A percentile compares a stretch with the other conserved stretches of the same genome.
phyloP scores from a whole-genome alignment of 2,329 filamentous ascomycete species.

The Aureobasidium sp. region DNA sequence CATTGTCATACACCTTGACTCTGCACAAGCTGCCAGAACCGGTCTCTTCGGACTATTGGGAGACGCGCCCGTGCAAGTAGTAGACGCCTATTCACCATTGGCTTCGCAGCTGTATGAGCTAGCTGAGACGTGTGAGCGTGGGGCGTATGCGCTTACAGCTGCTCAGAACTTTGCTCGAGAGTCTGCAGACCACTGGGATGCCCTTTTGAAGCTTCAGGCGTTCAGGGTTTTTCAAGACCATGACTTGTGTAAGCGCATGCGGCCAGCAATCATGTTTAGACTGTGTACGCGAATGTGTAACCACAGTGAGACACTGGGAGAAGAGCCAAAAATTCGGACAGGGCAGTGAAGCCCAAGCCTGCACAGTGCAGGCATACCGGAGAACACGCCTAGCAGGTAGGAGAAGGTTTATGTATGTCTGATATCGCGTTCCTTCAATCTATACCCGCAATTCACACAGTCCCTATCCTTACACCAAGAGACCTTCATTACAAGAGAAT shows the following conservation, averaged over 20 bases:
- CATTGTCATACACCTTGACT: constrained; percentile 16
- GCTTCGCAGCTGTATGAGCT: not conserved
- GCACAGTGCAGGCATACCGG: not conserved
- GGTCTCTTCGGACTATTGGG: constrained; percentile 17
- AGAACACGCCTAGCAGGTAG: too few relatives aligned
- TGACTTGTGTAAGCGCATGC: not conserved
- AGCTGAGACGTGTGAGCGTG: constrained; percentile 3
- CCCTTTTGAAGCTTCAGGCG: not conserved
- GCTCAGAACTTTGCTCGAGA: constrained; percentile 2
- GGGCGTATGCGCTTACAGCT: not conserved
- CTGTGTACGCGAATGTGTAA: constrained; percentile 15
- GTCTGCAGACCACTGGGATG: constrained; percentile 4
- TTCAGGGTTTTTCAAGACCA: not conserved
- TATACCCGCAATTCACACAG: too few relatives aligned
- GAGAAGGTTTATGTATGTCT: too few relatives aligned
- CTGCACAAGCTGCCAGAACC: not conserved
- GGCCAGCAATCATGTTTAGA: constrained; percentile 14
- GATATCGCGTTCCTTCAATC: too few relatives aligned
- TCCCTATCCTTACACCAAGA: not conserved
- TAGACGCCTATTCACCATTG: constrained; percentile 11
- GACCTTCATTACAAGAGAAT: constrained; percentile 40
- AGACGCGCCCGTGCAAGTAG: constrained; percentile 17
- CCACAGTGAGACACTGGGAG: not conserved
- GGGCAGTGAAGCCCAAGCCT: not conserved
- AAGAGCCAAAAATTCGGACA: not conserved